These are phyloP conservation scores for Sonneratia alba DNA, from an alignment of 345 rosid species.

Conservation along the genomic window DNA sequence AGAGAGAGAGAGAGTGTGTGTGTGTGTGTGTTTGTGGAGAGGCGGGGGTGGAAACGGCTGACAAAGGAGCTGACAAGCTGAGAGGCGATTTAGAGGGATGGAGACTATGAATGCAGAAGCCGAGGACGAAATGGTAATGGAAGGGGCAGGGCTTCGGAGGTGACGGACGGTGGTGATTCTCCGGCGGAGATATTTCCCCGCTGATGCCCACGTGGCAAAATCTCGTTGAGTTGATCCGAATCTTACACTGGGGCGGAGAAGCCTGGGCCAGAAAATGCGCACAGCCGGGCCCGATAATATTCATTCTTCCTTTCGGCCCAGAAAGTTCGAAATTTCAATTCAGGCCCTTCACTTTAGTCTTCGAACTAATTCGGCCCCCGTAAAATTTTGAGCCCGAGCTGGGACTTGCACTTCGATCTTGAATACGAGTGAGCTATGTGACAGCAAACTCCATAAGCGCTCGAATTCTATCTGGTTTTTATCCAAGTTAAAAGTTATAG, in stretches of 20 bases:
- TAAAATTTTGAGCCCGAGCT: background rate
- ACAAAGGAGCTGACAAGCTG: background rate
- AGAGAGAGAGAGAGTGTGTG: background rate
- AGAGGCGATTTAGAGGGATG: background rate
- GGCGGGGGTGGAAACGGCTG: no score
- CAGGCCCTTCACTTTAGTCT: background rate
- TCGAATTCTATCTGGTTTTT: no score
- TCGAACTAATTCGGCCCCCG: background rate
- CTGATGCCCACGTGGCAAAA: background rate
- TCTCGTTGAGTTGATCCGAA: background rate
- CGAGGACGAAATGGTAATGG: background rate
- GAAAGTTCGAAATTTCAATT: background rate
- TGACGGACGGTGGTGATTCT: constrained; percentile 3
- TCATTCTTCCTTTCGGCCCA: background rate
- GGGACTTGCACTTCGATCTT: no score
- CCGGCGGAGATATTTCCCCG: background rate
- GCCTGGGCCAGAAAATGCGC: background rate
- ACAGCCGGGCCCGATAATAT: background rate
- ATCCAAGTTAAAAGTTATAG: no score
- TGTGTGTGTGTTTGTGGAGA: background rate
- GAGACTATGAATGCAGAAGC: background rate
- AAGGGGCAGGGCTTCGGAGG: background rate
- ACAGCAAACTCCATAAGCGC: no score
- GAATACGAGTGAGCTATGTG: no score
- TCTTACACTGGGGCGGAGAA: background rate